Evolutionary conservation across 257 asterid species (phyloP), one percentile per base, ranked within the genome.

Genomic region (Schizonepeta tenuifolia): DNA sequence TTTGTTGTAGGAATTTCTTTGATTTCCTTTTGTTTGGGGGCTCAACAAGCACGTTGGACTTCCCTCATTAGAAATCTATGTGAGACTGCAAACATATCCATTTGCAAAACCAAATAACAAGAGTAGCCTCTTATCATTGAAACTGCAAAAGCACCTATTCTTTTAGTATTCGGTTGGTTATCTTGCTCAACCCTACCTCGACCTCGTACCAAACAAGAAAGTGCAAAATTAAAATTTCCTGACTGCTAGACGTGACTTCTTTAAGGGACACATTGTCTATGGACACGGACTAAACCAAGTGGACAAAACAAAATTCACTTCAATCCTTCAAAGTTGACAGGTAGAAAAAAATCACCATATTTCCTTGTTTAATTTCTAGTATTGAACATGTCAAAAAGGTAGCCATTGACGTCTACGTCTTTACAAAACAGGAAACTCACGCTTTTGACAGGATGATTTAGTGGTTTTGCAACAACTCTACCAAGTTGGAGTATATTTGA

Each of bases 401-500:
- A 67, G 36, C 69, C 79, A 20, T n/a, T n/a, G n/a, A n/a, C n/a
- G n/a, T 47, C 12, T 31, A 6, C n/a, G 12, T 28, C 12, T 44
- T 11, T 24, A 53, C 55, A 10, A 62, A 49, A 46, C 15, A 24
- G 41, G 61, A 31, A 54, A 72, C 35, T 69, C 18, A 18, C 44
- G 10, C 56, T 60, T 64, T 62, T 20, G 49, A 70, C 43, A 43
- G 59, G 65, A 72, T 59, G 65, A 72, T 59, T 83, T 82, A 84
- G 62, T 62, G 79, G 73, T 75, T 84, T 49, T 78, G 86, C 70
- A 90, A 65, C 78, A 77, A 59, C 67, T 72, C 81, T 40, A 72
- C 78, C 86, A 93, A 74, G 65, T 53, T 64, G 62, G 92, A 83
- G 79, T 62, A 77, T 67, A 93, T 73, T 69, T 83, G 89, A 41